phyloP scores from a whole-genome alignment of 2,329 filamentous ascomycete species.

The Alternaria tenuissima region DNA sequence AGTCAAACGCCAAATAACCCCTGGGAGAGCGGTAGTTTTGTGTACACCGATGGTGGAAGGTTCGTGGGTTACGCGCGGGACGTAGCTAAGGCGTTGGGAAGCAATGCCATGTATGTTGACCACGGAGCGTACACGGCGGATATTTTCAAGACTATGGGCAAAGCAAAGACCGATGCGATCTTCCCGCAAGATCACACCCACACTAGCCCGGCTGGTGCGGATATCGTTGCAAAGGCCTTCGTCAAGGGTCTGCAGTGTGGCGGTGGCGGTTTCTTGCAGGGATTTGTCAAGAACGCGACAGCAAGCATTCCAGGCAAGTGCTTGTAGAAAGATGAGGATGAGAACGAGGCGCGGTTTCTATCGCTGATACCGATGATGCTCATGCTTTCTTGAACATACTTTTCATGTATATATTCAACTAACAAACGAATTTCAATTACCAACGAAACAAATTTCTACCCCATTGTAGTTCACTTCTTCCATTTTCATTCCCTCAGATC shows the following conservation, averaged over 20 bases:
- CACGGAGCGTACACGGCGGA: slow-evolving; percentile 67
- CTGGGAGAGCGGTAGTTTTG: slow-evolving; percentile 65
- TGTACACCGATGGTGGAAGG: slow-evolving; percentile 55
- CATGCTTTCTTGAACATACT: background rate
- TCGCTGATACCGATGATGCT: background rate
- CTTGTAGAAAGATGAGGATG: slow-evolving; percentile 21
- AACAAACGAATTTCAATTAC: background rate
- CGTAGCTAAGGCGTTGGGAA: slow-evolving; percentile 56
- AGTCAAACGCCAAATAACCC: slow-evolving; percentile 69
- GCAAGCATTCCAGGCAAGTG: slow-evolving; percentile 41
- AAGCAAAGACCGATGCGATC: slow-evolving; percentile 59
- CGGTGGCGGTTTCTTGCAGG: slow-evolving; percentile 54
- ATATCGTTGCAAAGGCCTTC: slow-evolving; percentile 65
- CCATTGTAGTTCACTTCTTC: rapidly evolving
- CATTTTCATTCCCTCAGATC: slow-evolving; percentile 1
- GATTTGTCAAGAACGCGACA: slow-evolving; percentile 49
- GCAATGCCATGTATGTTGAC: slow-evolving; percentile 61
- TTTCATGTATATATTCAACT: background rate
- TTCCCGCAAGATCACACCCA: slow-evolving; percentile 71
- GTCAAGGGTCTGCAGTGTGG: slow-evolving; percentile 65
- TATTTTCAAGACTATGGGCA: slow-evolving; percentile 62
- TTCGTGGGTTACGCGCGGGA: slow-evolving; percentile 66
- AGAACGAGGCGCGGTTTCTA: background rate
- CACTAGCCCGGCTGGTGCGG: slow-evolving; percentile 64
- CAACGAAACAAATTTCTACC: too few relatives aligned